A percentile compares a stretch with the other conserved stretches of the same genome.
Evolutionary conservation across 768 basidiomycete genomes (phyloP).

Genomic region (Calocera cornea): DNA sequence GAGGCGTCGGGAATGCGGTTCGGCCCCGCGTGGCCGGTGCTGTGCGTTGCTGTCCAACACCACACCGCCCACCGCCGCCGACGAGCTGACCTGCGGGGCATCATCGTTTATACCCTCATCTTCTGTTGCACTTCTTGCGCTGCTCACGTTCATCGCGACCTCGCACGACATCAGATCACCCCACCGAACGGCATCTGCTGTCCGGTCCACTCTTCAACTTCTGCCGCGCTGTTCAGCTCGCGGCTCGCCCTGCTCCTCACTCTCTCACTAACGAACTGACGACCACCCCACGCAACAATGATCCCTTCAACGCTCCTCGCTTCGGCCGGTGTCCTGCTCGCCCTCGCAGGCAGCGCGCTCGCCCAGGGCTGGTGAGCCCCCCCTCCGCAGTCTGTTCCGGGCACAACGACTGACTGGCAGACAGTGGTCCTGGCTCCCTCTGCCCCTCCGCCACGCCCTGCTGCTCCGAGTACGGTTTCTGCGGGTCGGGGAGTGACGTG

Average conservation of each 20-base stretch:
- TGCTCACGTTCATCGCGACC: neutral
- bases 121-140: neutral
- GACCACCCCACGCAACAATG: neutral
- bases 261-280: neutral
- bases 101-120: neutral
- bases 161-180: no score
- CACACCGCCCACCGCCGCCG: neutral
- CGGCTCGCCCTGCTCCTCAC: neutral
- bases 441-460: slow-evolving; percentile 20
- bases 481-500: slow-evolving; percentile 31
- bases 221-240: no score
- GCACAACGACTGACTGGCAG: neutral
- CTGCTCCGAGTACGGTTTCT: slow-evolving; percentile 42
- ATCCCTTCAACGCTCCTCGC: neutral
- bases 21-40: no score
- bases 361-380: neutral
- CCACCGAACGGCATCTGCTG: no score
- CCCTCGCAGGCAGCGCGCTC: neutral
- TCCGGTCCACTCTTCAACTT: neutral
- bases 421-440: neutral
- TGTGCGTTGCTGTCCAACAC: no score
- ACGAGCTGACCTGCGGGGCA: neutral
- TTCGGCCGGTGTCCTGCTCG: neutral
- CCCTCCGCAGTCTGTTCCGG: neutral
- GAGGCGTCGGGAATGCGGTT: no score